Percentiles rank a stretch among this genome's conserved stretches.
phyloP scores from a whole-genome alignment of 139 green algal species.

The Ettlia oleoabundans region DNA sequence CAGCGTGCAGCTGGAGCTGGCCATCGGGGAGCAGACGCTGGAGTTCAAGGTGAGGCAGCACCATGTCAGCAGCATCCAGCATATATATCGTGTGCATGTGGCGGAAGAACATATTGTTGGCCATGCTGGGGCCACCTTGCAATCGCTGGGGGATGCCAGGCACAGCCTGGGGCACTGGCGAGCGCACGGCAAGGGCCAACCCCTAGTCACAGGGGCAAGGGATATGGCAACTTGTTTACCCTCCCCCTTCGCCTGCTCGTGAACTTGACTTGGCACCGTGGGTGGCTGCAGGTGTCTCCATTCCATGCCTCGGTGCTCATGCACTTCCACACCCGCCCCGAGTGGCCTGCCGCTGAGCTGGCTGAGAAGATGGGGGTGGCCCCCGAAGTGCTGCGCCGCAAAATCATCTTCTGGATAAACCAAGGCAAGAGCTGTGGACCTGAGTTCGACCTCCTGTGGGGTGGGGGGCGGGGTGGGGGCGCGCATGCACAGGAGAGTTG shows the following conservation, averaged over 20 bases:
- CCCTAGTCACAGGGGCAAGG: no score
- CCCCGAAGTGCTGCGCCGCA: conserved; percentile 59
- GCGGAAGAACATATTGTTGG: no score
- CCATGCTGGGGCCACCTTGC: no score
- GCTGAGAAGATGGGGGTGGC: conserved; percentile 61
- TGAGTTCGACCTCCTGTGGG: background rate
- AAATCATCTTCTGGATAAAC: conserved; percentile 89
- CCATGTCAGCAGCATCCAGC: no score
- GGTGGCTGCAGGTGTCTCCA: conserved; percentile 61
- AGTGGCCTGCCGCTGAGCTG: conserved; percentile 59
- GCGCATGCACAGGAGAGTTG: no score
- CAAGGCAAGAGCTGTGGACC: conserved; percentile 55
- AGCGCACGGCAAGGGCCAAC: no score
- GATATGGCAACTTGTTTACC: no score
- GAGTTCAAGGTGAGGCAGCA: conserved; percentile 54
- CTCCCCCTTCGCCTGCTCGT: background rate
- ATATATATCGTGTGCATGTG: no score
- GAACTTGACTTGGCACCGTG: background rate
- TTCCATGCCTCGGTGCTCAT: conserved; percentile 83
- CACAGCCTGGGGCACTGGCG: no score
- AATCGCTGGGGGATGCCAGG: no score
- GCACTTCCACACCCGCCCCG: conserved; percentile 62
- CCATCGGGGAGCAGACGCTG: conserved; percentile 46
- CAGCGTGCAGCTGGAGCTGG: conserved; percentile 77
- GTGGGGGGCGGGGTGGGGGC: no score